A percentile compares a stretch with the other conserved stretches of the same genome.
Conservation (phyloP, 1,284 basidiomycete species). For the Lentinula novae-zelandiae region DNA sequence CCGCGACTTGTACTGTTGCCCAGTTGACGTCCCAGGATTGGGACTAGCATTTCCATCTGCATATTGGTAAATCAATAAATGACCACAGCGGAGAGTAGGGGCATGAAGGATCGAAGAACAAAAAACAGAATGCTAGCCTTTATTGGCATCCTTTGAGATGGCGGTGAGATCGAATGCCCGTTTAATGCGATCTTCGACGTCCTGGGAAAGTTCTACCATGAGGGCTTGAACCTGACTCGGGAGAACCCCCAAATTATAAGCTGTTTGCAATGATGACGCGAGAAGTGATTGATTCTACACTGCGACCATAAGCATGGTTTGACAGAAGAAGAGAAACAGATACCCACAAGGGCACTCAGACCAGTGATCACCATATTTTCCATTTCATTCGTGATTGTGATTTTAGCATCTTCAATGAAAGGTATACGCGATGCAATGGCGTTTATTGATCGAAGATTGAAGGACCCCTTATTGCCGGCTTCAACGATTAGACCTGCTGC, state of each 20-base stretch:
- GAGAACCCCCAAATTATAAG: conserved; percentile 86
- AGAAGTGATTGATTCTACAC: conserved; percentile 82
- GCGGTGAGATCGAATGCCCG: conserved; percentile 83
- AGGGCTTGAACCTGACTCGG: conserved; percentile 82
- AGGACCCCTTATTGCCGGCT: conserved; percentile 14
- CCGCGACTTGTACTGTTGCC: conserved; percentile 69
- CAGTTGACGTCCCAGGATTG: conserved; percentile 27
- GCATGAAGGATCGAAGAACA: conserved; percentile 2
- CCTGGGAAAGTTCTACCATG: conserved; percentile 77
- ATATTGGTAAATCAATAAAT: not conserved
- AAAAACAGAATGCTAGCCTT: conserved; percentile 47
- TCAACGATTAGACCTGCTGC: conserved; percentile 13
- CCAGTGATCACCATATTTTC: conserved; percentile 82
- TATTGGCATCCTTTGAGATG: conserved; percentile 86
- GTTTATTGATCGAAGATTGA: conserved; percentile 66
- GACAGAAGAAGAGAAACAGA: conserved; percentile 7
- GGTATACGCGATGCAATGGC: conserved; percentile 68
- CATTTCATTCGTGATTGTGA: conserved; percentile 79
- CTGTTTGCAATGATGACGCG: conserved; percentile 90
- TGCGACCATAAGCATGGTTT: not conserved
- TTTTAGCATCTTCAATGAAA: conserved; percentile 67
- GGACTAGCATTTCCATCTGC: conserved; percentile 34
- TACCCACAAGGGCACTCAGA: conserved; percentile 65
- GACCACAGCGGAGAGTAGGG: conserved; percentile 1
- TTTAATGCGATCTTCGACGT: conserved; percentile 78